Evolutionary conservation across 2,329 filamentous ascomycete genomes (phyloP).

Genomic region (Rutstroemia sydowiana): DNA sequence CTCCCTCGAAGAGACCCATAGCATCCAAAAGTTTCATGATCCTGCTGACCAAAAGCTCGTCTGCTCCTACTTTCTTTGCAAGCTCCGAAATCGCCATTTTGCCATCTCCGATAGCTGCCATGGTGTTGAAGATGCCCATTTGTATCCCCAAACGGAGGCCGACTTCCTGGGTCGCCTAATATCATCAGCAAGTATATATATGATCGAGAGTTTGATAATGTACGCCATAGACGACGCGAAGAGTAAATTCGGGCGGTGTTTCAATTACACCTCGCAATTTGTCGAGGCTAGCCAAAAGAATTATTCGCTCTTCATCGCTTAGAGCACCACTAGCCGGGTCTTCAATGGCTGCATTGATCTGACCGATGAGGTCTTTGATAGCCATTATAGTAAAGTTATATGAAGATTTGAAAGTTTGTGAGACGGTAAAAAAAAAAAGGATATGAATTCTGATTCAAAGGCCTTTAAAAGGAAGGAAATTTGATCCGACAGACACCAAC

Average conservation of each 20-base stretch:
- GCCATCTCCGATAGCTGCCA: background rate
- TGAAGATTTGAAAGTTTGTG: no score
- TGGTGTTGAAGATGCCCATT: constrained; percentile 4
- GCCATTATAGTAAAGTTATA: no score
- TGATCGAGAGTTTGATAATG: background rate
- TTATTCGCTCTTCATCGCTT: constrained; percentile 1
- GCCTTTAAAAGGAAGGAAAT: no score
- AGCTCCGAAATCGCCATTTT: background rate
- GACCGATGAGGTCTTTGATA: background rate
- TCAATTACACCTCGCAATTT: background rate
- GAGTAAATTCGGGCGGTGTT: constrained; percentile 1
- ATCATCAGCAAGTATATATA: background rate
- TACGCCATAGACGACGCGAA: constrained; percentile 3
- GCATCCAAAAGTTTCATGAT: constrained; percentile 1
- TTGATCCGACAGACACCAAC: no score
- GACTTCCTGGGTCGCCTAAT: background rate
- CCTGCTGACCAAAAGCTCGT: background rate
- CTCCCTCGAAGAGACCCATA: constrained; percentile 1
- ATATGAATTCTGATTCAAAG: no score
- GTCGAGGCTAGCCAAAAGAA: background rate
- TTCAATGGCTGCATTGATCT: background rate
- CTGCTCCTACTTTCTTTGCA: constrained; percentile 1
- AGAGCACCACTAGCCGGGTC: background rate
- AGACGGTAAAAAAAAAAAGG: no score
- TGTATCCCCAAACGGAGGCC: background rate